Conservation (phyloP, 1,284 basidiomycete species). For the Trametes versicolor region DNA sequence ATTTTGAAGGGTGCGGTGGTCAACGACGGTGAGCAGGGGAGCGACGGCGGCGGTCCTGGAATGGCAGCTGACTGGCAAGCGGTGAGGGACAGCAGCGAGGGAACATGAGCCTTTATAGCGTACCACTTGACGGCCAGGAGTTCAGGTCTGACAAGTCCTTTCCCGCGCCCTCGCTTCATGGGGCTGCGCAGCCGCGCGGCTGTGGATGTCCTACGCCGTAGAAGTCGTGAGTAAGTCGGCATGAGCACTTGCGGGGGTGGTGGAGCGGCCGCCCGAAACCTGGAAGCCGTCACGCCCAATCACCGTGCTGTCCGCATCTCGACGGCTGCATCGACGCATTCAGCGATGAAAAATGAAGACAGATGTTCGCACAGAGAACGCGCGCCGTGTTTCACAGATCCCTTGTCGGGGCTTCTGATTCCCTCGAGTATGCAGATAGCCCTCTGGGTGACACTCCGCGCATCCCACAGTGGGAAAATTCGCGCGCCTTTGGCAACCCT, state of each 20-base stretch:
- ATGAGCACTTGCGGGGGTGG: slow-evolving; percentile 17
- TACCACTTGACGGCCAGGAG: slow-evolving; percentile 1
- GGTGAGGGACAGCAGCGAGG: slow-evolving; percentile 29
- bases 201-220: slow-evolving; percentile 24
- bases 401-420: slow-evolving; percentile 23
- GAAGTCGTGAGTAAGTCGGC: slow-evolving; percentile 31
- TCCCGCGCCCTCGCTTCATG: slow-evolving; percentile 24
- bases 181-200: slow-evolving; percentile 32
- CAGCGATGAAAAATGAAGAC: slow-evolving; percentile 21
- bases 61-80: slow-evolving; percentile 30
- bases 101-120: slow-evolving; percentile 34
- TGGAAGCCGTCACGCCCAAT: slow-evolving; percentile 26
- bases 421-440: slow-evolving; percentile 26
- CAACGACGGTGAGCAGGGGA: slow-evolving; percentile 5
- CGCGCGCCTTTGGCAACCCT: slow-evolving; percentile 26
- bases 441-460: slow-evolving; percentile 3
- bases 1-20: slow-evolving; percentile 30
- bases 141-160: slow-evolving; percentile 13
- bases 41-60: slow-evolving; percentile 26
- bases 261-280: slow-evolving; percentile 23
- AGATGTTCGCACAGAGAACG: slow-evolving; percentile 27
- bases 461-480: slow-evolving; percentile 35
- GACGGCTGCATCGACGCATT: slow-evolving; percentile 23
- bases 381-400: slow-evolving; percentile 25
- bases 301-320: slow-evolving; percentile 18